These are phyloP conservation scores for Oryza brachyantha DNA, from an alignment of 176 grass and related monocot genomes.

Conservation along the genomic window DNA sequence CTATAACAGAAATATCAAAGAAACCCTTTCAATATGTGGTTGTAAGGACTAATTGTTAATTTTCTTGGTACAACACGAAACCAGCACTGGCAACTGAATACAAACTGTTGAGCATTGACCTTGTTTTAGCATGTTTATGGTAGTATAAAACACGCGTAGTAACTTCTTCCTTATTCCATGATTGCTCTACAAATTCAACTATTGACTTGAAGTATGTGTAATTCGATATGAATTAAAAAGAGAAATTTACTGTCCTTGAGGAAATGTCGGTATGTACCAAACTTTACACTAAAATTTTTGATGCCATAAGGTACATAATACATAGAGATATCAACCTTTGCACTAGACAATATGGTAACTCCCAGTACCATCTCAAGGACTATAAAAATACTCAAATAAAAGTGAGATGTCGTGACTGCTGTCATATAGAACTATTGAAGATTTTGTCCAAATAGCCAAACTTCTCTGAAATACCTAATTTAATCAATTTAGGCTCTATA, in stretches of 20 bases:
- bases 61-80: not conserved
- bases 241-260: no score
- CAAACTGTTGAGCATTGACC: not conserved
- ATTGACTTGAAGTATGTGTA: not conserved
- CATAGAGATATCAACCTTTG: no score
- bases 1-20: conserved; percentile 21
- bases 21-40: not conserved
- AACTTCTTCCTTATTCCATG: not conserved
- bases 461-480: not conserved
- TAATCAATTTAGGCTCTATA: conserved; percentile 11
- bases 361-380: no score
- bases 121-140: not conserved
- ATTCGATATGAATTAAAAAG: no score
- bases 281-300: no score
- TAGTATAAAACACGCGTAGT: not conserved
- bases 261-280: no score
- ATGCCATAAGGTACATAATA: no score
- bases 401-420: not conserved
- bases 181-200: not conserved
- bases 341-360: no score
- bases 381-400: no score
- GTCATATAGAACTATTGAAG: not conserved
- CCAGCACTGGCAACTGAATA: not conserved
- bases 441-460: not conserved
- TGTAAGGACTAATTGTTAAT: not conserved